A percentile compares a stretch with the other conserved stretches of the same genome.
Conservation (phyloP, 2,329 filamentous ascomycete species). For the Hymenoscyphus infarciens region DNA sequence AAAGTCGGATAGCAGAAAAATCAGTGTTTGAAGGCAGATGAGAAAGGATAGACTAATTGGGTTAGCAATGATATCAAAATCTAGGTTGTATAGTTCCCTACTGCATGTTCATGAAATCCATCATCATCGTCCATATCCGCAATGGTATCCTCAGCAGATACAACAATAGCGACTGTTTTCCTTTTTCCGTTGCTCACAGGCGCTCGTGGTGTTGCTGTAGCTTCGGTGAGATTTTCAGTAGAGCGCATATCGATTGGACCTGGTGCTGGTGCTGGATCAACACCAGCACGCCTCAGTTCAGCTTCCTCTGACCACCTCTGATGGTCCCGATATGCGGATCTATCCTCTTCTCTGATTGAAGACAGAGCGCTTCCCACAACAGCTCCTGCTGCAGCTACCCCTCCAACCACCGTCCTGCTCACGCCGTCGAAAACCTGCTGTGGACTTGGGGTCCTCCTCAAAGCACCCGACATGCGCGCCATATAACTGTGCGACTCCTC, state of each 20-base stretch:
- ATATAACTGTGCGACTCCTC: slow-evolving; percentile 60
- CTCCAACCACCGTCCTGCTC: slow-evolving; percentile 74
- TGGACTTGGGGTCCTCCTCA: slow-evolving; percentile 79
- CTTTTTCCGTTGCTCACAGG: slow-evolving; percentile 39
- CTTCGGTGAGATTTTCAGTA: slow-evolving; percentile 20
- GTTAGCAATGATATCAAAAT: slow-evolving; percentile 17
- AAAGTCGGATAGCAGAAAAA: slow-evolving; percentile 69
- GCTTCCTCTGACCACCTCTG: slow-evolving; percentile 91
- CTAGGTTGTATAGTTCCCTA: slow-evolving; percentile 41
- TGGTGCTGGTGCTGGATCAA: slow-evolving; percentile 32
- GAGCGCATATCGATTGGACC: slow-evolving; percentile 28
- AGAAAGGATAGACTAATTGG: slow-evolving; percentile 72
- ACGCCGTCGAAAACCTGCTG: slow-evolving; percentile 85
- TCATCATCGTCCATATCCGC: slow-evolving; percentile 58
- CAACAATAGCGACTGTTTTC: slow-evolving; percentile 82
- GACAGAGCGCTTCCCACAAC: slow-evolving; percentile 78
- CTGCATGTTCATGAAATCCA: slow-evolving; percentile 72
- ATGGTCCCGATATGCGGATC: slow-evolving; percentile 76
- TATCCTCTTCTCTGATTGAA: slow-evolving; percentile 80
- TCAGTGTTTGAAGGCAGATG: slow-evolving; percentile 79
- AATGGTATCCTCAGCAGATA: slow-evolving; percentile 70
- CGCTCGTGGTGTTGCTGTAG: slow-evolving; percentile 30
- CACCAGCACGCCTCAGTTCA: slow-evolving; percentile 57
- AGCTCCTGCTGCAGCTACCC: slow-evolving; percentile 77
- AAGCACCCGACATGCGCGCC: slow-evolving; percentile 73